Evolutionary conservation across 441 rosid genomes (phyloP), one percentile per base, ranked within the genome.

Genomic region (Mallotus japonicus): DNA sequence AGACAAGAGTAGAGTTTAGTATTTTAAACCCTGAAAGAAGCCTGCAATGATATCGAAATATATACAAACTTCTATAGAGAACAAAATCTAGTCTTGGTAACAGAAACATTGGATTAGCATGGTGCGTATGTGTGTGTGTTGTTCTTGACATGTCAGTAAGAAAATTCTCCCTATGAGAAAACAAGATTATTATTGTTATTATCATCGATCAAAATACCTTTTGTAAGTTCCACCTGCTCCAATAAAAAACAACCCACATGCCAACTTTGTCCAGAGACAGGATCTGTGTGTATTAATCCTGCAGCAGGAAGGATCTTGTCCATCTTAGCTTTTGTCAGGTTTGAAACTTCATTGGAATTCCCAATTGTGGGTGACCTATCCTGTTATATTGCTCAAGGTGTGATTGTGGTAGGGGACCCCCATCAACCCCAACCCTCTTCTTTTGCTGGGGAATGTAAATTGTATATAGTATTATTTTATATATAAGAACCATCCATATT

Each of bases 241-340:
- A 75, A 79, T 78, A 59, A 82, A 73, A 78, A 78, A 77, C 85
- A 69, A 78, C 58, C 83, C 88, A 85, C 88, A 86, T 86, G 88
- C 81, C 73, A 79, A 49, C 75, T 62, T 83, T 79, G 81, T 71
- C 69, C 70, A 73, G 76, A 75, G 82, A 86, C 82, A 77, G 71
- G 73, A 81, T 73, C 84, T 78, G 16, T 47, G 70, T 28, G 3
- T 59, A 17, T 53, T 53, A 65, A 59, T 55, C 73, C 83, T 75
- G 32, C 32, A 28, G 82, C 71, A 75, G 73, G 62, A 65, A 75
- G 81, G 82, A 82, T 85, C 74, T 74, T 79, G 83, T 84, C 83
- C 81, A 64, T 80, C 42, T 62, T 60, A 46, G 67, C 86, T 83
- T 85, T 87, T 80, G 83, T 80, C 87, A 84, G 83, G 76, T 73